A percentile compares a stretch with the other conserved stretches of the same genome.
phyloP scores from a whole-genome alignment of 2,329 filamentous ascomycete genomes.

The Colletotrichum coccodes region DNA sequence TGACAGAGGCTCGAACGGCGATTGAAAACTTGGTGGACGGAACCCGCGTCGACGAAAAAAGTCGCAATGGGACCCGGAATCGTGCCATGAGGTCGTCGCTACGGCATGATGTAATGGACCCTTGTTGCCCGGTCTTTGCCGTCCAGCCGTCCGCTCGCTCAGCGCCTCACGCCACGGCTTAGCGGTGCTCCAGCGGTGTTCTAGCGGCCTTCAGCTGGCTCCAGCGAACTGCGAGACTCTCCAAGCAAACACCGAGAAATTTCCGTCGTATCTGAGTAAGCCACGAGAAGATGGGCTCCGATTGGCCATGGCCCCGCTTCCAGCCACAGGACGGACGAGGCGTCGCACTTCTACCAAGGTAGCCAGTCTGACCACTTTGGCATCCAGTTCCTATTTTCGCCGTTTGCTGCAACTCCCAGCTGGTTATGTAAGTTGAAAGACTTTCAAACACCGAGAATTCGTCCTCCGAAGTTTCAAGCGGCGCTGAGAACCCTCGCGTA shows the following conservation, averaged over 20 bases:
- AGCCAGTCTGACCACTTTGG: constrained; percentile 20
- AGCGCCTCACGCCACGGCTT: constrained; percentile 4
- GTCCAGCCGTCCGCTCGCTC: neutral
- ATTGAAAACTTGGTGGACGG: constrained; percentile 22
- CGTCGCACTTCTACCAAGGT: neutral
- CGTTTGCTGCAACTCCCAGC: constrained; percentile 19
- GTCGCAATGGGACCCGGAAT: constrained; percentile 24
- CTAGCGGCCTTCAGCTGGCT: neutral
- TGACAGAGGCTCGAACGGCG: constrained; percentile 18
- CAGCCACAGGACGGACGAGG: constrained; percentile 6
- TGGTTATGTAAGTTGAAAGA: constrained; percentile 1
- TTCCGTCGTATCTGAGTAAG: constrained; percentile 35
- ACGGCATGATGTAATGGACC: constrained; percentile 32
- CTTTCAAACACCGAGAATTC: constrained; percentile 28
- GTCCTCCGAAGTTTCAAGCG: neutral
- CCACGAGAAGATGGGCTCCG: neutral
- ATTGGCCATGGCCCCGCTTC: constrained; percentile 1
- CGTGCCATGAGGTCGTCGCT: constrained; percentile 28
- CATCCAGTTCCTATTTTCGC: constrained; percentile 31
- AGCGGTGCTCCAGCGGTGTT: neutral
- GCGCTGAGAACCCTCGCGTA: neutral
- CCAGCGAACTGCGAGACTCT: constrained; percentile 31
- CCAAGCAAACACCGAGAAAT: constrained; percentile 42
- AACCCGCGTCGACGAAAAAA: constrained; percentile 22
- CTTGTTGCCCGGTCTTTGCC: constrained; percentile 28